Base-by-base conservation (phyloP, 257 asterid genomes). In the Schizonepeta tenuifolia region DNA sequence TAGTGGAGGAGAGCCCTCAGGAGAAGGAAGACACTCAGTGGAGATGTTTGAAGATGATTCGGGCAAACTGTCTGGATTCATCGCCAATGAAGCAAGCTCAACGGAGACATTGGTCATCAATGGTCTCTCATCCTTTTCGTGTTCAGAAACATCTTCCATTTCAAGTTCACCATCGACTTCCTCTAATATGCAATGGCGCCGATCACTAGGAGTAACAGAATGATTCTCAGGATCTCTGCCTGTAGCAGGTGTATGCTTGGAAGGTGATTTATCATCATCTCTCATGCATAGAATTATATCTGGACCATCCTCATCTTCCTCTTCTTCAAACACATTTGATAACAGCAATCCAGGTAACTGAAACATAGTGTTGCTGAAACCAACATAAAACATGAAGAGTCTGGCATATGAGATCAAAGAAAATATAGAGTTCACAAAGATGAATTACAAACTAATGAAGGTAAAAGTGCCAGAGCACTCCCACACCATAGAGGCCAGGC, bases 131-230 rank as follows among this genome's bases (percentile, higher is more conserved):
- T 87, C 95, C 81, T 83, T 87, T 18, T 58, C 91, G 83, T 87
- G 87, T 72, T 85, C 96, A 69, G 95, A 88, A 38, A 85, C 97
- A 85, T 93, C 98, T 85, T 93, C 98, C 98, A 93, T 93, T 82
- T 93, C 98, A 75, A 90, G 98, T 87, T 90, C 98, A 75, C 97
- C 97, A 57, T 93, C 97, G 11, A 93, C 98, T 72, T 89, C 97
- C 80, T 93, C 96, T 78, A 93, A 82, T 55, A 88, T 84, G 84
- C 81, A 81, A 79, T 86, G 96, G 64, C 87, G 93, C 70, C 89
- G 85, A 77, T 90, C 96, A 77, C 80, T 87, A 43, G 98, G 92
- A 75, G 96, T 85, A 65, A 82, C 79, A 11, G 66, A 47, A 60
- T 70, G 77, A 66, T 72, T 81, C 67, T 87, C 96, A 58, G 81